Base-by-base conservation (phyloP, 192 early-diverging fungal species). In the Coemansia sp. region DNA sequence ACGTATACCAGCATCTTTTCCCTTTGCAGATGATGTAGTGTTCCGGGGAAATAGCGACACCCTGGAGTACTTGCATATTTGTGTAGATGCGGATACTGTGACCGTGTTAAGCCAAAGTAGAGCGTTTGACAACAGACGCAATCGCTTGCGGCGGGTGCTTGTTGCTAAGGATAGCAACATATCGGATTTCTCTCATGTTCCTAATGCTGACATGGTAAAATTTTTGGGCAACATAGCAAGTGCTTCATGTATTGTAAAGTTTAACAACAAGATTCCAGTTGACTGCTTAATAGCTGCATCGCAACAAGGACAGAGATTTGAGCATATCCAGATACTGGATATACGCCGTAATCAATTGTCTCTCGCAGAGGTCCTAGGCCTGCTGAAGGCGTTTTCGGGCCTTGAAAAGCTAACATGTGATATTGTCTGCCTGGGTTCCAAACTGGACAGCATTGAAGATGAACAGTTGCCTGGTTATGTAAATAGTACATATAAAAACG, bases 21-120 rank as follows among this genome's bases (percentile, higher is more conserved):
- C 66, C 36, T 67, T 67, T 27, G 50, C 47, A 6, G 50, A 67
- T 55, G 66, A 67, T 3, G 52, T 55, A 16, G 31, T 57, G 47
- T 67, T 67, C 22, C 66, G 66, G 3, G 66, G 66, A 0, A 67
- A 67, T 47, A 55, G n/a, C 12, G 20, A 3, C 3, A 67, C 66
- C 18, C 20, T 67, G 36, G 38, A 67, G 50, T 53, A 40, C 50
- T 34, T 67, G 55, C 55, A 58, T 18, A 16, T 58, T 15, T 16
- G 16, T 16, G 13, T 58, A 33, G 55, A 58, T 11, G 12, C 0
- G 7, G 55, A 58, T 34, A 58, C 55, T 1, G 55, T 18, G 33
- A 33, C 12, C 3, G 16, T 58, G 6, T 13, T 58, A 29, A 58
- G 55, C 10, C 11, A 29, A 15, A 34, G 33, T 29, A 18, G 33